Percentiles rank a stretch among this genome's conserved stretches.
Evolutionary conservation across 176 grass and related monocot genomes (phyloP).

Genomic region (Oryza glaberrima): DNA sequence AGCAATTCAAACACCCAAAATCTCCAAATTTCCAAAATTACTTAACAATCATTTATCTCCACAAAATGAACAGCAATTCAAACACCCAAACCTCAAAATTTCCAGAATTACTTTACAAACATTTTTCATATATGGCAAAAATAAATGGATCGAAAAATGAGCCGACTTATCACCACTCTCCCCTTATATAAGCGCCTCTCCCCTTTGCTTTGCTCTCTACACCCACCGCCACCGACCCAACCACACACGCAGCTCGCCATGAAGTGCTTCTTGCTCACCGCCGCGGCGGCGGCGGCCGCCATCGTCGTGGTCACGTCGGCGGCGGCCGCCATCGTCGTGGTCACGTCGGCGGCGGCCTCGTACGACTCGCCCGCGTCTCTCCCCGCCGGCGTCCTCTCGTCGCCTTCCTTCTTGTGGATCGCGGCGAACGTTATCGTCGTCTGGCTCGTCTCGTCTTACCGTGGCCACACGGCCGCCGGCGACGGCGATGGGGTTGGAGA

Average conservation of each 20-base stretch:
- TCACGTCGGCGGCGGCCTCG: conserved; percentile 13
- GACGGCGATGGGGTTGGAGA: background rate
- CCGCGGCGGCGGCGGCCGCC: conserved; percentile 1
- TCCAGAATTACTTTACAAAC: background rate
- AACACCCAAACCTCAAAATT: background rate
- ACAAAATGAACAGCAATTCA: background rate
- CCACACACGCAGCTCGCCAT: conserved; percentile 9
- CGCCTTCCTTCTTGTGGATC: conserved; percentile 39
- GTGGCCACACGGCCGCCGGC: background rate
- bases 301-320: conserved; percentile 37
- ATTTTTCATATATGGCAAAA: background rate
- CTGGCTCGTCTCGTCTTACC: conserved; percentile 49
- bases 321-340: conserved; percentile 25
- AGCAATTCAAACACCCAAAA: background rate
- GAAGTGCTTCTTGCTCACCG: conserved; percentile 37
- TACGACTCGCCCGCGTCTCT: conserved; percentile 1
- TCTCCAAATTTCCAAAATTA: background rate
- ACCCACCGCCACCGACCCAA: background rate
- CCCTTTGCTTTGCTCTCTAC: conserved; percentile 6
- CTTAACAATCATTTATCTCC: background rate
- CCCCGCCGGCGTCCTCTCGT: conserved; percentile 17
- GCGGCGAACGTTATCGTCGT: conserved; percentile 59
- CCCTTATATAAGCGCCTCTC: conserved; percentile 32
- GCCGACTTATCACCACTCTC: background rate
- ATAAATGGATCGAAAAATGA: too few species aligned